Percentiles rank a stretch among this genome's conserved stretches.
Conservation (phyloP, 208 protist genomes). For the Ichthyophonus hoferi region DNA sequence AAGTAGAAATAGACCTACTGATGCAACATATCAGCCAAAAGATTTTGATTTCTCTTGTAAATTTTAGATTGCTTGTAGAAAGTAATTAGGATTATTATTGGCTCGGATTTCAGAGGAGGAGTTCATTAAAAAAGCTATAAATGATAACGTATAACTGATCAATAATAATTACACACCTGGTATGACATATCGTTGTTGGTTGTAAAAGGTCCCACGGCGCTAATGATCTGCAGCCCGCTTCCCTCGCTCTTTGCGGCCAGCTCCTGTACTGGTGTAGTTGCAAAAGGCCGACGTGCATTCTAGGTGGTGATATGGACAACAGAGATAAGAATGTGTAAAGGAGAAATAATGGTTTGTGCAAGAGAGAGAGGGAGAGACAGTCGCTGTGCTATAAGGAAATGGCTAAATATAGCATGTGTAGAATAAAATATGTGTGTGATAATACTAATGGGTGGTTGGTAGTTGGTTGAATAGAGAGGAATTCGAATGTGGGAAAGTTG, state of each 20-base stretch:
- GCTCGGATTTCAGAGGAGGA: too few species aligned
- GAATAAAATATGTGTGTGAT: neutral
- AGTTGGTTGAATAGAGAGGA: neutral
- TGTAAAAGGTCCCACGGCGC: constrained; percentile 9
- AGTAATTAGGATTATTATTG: too few species aligned
- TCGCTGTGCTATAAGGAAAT: neutral
- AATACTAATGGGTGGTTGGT: neutral
- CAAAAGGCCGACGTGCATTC: constrained; percentile 23
- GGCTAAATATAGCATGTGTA: neutral
- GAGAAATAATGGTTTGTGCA: neutral
- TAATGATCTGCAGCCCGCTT: neutral
- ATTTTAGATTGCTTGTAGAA: too few species aligned
- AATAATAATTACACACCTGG: neutral
- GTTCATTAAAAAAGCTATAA: too few species aligned
- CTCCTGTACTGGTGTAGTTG: neutral
- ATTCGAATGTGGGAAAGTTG: neutral
- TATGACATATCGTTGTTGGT: constrained; percentile 18
- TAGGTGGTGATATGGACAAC: neutral
- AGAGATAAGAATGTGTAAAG: neutral
- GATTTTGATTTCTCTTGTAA: too few species aligned
- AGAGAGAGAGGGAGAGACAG: neutral
- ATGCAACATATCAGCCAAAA: too few species aligned
- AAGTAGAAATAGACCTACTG: too few species aligned
- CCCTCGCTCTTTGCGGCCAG: neutral
- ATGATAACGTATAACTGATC: too few species aligned